These are phyloP conservation scores for Sugiyamaella neomexicana DNA, from an alignment of 1,139 yeast species.

Conservation along the genomic window DNA sequence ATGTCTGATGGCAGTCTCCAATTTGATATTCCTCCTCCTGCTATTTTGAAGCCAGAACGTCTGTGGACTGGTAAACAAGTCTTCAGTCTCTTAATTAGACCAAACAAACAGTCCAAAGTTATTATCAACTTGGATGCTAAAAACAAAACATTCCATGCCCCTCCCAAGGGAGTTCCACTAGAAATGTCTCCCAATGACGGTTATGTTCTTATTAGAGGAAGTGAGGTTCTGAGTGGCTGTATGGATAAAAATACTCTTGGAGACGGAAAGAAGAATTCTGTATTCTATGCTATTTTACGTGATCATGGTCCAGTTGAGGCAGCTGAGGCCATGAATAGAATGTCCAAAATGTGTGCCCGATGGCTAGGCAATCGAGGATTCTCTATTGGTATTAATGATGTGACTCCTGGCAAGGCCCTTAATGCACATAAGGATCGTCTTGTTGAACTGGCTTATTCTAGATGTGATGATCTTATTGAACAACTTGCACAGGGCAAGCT, in stretches of 20 bases:
- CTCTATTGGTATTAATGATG: conserved; percentile 96
- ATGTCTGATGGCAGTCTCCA: conserved; percentile 91
- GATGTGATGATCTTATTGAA: conserved; percentile 89
- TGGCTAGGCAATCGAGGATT: conserved; percentile 93
- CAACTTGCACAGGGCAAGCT: conserved; percentile 79
- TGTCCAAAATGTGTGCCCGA: conserved; percentile 97
- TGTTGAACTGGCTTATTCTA: conserved; percentile 87
- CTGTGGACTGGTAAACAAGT: conserved; percentile 98
- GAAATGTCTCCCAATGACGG: conserved; percentile 99
- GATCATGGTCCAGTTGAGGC: conserved; percentile 97
- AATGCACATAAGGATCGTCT: conserved; percentile 77
- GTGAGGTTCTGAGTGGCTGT: conserved; percentile 84
- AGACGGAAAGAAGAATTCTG: conserved; percentile 97
- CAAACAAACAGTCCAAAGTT: conserved; percentile 73
- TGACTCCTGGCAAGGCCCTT: conserved; percentile 84
- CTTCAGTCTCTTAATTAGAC: conserved; percentile 81
- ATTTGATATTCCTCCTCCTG: conserved; percentile 94
- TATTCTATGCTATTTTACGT: conserved; percentile 88
- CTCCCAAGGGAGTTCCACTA: conserved; percentile 66
- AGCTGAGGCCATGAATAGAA: conserved; percentile 93
- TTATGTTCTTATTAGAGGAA: conserved; percentile 83
- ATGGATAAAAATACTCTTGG: conserved; percentile 97
- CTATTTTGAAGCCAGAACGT: conserved; percentile 82
- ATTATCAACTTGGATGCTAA: conserved; percentile 91
- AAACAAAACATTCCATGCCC: conserved; percentile 80